A percentile compares a stretch with the other conserved stretches of the same genome.
Evolutionary conservation across 164 flowering plant genomes (phyloP).

Genomic region (Liquidambar formosana): DNA sequence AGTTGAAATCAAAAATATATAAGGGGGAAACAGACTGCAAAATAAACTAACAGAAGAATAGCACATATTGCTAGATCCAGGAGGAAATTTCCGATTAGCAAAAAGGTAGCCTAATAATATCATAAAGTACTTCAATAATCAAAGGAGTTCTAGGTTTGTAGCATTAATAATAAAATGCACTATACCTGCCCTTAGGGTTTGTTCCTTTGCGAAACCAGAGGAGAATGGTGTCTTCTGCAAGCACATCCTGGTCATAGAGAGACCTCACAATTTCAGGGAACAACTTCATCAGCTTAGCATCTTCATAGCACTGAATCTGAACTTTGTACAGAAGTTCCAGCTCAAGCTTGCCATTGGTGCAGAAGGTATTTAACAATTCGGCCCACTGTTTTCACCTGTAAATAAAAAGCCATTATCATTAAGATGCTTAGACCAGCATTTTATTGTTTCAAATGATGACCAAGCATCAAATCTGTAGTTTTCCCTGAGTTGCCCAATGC

Average conservation of each 20-base stretch:
- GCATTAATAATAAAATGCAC: conserved; percentile 1
- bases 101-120: too few relatives aligned
- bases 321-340: conserved; percentile 94
- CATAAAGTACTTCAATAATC: too few relatives aligned
- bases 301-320: conserved; percentile 96
- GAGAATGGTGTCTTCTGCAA: conserved; percentile 95
- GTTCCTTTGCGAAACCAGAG: conserved; percentile 95
- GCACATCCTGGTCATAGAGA: conserved; percentile 94
- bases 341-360: conserved; percentile 89
- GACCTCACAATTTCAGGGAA: conserved; percentile 92
- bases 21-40: too few relatives aligned
- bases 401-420: not conserved
- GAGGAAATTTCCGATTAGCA: too few relatives aligned
- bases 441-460: not conserved
- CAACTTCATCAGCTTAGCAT: conserved; percentile 93
- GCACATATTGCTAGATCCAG: too few relatives aligned
- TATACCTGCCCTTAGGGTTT: conserved; percentile 93
- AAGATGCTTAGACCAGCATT: not conserved
- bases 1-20: too few relatives aligned
- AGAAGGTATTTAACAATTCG: conserved; percentile 67
- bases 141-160: too few relatives aligned
- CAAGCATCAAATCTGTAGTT: too few relatives aligned
- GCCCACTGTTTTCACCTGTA: conserved; percentile 97
- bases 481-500: too few relatives aligned
- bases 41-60: too few relatives aligned